phyloP scores from a whole-genome alignment of 768 basidiomycete genomes.

The Podaxis pistillaris region DNA sequence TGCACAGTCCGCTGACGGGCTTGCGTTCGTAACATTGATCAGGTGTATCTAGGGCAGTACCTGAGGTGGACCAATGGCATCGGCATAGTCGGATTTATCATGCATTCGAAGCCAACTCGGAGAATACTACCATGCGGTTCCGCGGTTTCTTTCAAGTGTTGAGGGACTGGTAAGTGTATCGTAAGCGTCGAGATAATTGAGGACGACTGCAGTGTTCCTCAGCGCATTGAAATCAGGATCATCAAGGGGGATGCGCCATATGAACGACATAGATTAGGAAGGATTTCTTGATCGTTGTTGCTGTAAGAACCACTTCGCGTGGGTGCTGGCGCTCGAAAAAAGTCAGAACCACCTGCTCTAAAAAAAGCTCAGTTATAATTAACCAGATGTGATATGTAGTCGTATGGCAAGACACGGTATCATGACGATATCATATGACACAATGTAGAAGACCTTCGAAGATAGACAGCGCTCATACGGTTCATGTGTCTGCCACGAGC shows the following conservation, averaged over 20 bases:
- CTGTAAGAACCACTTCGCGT: neutral
- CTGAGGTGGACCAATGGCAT: neutral
- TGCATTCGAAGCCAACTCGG: neutral
- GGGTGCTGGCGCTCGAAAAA: neutral
- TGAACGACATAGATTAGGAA: neutral
- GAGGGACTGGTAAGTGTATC: neutral
- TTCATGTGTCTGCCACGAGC: neutral
- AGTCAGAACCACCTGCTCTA: neutral
- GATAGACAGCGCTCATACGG: neutral
- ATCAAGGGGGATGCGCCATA: neutral
- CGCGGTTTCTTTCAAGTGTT: neutral
- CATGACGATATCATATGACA: neutral
- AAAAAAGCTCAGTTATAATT: neutral
- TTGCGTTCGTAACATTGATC: neutral
- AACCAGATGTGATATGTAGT: neutral
- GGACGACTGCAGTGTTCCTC: neutral
- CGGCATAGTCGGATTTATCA: neutral
- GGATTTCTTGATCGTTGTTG: neutral
- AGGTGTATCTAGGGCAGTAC: neutral
- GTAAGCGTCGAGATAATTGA: neutral
- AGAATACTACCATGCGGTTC: neutral
- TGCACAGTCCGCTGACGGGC: neutral
- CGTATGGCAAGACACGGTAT: neutral
- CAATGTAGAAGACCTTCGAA: neutral
- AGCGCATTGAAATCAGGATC: neutral